Evolutionary conservation across 139 green algal genomes (phyloP).

Genomic region (Picochlorum sp.): DNA sequence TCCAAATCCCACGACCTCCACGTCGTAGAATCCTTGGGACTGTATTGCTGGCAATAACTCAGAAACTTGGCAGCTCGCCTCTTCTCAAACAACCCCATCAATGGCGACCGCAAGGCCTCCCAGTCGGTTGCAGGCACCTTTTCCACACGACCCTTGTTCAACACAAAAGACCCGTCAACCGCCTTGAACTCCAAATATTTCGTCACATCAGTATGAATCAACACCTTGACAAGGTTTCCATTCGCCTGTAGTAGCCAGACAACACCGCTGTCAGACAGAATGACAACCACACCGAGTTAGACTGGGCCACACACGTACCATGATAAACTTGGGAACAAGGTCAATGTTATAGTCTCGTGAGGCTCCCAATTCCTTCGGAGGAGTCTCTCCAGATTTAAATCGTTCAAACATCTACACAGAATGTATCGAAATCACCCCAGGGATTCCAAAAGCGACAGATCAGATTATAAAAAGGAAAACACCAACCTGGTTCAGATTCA

Average conservation of each 20-base stretch:
- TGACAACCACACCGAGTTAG: constrained; percentile 12
- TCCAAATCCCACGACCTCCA: constrained; percentile 79
- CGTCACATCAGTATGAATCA: constrained; percentile 95
- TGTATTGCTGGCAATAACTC: constrained; percentile 90
- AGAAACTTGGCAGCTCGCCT: constrained; percentile 88
- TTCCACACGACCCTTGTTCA: constrained; percentile 80
- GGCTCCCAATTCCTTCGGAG: constrained; percentile 60
- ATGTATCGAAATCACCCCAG: neutral
- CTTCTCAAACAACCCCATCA: constrained; percentile 99
- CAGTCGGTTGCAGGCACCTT: constrained; percentile 76
- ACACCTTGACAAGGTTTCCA: constrained; percentile 79
- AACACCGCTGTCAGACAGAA: neutral
- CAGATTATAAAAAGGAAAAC: no score
- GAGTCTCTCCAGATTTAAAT: constrained; percentile 64
- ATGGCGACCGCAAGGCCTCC: constrained; percentile 81
- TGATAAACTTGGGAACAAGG: constrained; percentile 99
- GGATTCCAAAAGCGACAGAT: neutral
- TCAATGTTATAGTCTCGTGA: constrained; percentile 97
- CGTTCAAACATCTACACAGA: constrained; percentile 79
- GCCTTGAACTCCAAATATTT: constrained; percentile 99
- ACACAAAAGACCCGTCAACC: constrained; percentile 90
- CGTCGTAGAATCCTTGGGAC: constrained; percentile 66
- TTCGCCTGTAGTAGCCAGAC: constrained; percentile 18
- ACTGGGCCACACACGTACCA: constrained; percentile 51
- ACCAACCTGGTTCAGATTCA: constrained; percentile 87